Evolutionary conservation across 495 filamentous ascomycete species (phyloP).

Genomic region (Neurospora tetraspora): DNA sequence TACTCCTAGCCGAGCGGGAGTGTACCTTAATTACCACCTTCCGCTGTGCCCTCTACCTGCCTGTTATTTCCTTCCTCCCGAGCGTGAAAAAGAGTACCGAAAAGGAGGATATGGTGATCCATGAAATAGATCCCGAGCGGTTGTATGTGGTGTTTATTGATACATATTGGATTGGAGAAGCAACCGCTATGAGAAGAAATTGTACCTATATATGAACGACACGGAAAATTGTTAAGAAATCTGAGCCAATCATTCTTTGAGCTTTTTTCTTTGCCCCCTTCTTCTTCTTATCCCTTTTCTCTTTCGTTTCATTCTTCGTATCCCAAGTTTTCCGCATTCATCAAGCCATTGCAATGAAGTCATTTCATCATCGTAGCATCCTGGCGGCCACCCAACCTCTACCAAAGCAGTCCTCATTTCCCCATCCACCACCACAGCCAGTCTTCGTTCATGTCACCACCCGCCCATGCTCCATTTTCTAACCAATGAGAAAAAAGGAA

Average conservation of each 20-base stretch:
- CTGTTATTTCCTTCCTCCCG: not conserved
- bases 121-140: too few species aligned
- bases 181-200: not conserved
- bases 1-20: not conserved
- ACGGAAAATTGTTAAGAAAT: not conserved
- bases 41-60: not conserved
- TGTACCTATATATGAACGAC: not conserved
- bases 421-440: not conserved
- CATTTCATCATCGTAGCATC: not conserved
- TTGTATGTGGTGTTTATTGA: not conserved
- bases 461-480: not conserved
- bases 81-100: too few species aligned
- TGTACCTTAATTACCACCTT: not conserved
- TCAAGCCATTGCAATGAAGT: not conserved
- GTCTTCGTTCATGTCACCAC: not conserved
- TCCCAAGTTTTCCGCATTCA: not conserved
- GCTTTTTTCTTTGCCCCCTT: not conserved
- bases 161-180: not conserved
- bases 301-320: not conserved
- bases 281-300: not conserved
- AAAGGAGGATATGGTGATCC: too few species aligned
- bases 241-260: not conserved
- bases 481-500: not conserved
- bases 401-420: not conserved
- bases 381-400: not conserved